Evolutionary conservation across 2,329 filamentous ascomycete genomes (phyloP).

Genomic region (Sporothrix sp.): DNA sequence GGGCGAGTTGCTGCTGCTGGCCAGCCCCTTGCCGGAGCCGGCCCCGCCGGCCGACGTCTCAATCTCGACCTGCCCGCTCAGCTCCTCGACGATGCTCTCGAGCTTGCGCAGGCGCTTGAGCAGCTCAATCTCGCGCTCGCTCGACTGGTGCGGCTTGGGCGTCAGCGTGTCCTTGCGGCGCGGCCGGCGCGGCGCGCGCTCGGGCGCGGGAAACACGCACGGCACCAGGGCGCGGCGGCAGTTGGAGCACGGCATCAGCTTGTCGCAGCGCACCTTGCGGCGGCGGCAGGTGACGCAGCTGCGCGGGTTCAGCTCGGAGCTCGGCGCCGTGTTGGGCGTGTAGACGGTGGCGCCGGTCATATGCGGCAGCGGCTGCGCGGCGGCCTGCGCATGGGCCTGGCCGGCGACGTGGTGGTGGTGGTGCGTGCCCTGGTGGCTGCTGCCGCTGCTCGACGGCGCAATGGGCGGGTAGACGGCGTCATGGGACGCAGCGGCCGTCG

Average conservation of each 20-base stretch:
- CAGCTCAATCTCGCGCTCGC: slow-evolving; percentile 56
- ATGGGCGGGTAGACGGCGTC: slow-evolving; percentile 1
- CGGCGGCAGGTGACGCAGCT: slow-evolving; percentile 42
- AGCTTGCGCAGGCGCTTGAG: slow-evolving; percentile 62
- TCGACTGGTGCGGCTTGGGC: slow-evolving; percentile 41
- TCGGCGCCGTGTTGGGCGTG: slow-evolving; percentile 20
- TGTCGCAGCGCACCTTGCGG: slow-evolving; percentile 50
- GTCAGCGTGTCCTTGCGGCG: slow-evolving; percentile 49
- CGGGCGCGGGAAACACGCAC: slow-evolving; percentile 40
- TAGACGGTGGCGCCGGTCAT: slow-evolving; percentile 22
- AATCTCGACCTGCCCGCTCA: slow-evolving; percentile 54
- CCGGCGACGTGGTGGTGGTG: slow-evolving; percentile 11
- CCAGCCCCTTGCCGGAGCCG: slow-evolving; percentile 24
- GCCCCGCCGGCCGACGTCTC: slow-evolving; percentile 32
- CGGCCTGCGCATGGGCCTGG: slow-evolving; percentile 4
- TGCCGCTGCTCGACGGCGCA: background rate
- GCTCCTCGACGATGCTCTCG: slow-evolving; percentile 64
- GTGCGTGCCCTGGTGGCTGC: background rate
- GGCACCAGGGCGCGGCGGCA: slow-evolving; percentile 43
- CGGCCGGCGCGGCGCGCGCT: slow-evolving; percentile 45
- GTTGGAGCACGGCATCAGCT: slow-evolving; percentile 46
- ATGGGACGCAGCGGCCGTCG: background rate
- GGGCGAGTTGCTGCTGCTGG: slow-evolving; percentile 30
- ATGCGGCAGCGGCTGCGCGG: slow-evolving; percentile 17
- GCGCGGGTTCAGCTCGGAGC: slow-evolving; percentile 28